phyloP scores from a whole-genome alignment of 2,329 filamentous ascomycete species.

The Hymenoscyphus fructigenus region DNA sequence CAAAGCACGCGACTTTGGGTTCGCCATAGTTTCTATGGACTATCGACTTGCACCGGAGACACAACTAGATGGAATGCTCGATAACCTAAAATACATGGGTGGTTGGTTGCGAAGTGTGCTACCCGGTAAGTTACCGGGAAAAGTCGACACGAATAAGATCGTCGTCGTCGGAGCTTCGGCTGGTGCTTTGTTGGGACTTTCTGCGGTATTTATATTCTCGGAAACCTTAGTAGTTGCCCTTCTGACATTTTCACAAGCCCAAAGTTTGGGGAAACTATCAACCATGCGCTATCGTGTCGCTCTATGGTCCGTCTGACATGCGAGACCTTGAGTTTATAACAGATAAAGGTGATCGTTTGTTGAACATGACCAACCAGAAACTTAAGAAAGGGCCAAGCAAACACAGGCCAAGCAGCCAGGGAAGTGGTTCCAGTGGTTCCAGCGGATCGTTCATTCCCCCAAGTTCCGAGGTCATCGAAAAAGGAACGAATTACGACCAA shows the following conservation, averaged over 20 bases:
- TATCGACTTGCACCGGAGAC: too few species aligned
- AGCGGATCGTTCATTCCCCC: too few species aligned
- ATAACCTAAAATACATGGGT: neutral
- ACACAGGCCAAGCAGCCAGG: too few species aligned
- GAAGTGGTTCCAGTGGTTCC: too few species aligned
- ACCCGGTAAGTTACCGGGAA: too few species aligned
- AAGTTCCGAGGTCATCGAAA: neutral
- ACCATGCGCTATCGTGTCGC: neutral
- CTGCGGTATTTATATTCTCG: neutral
- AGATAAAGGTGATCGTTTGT: accelerated
- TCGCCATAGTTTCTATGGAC: too few species aligned
- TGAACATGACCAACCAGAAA: neutral
- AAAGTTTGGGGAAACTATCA: neutral
- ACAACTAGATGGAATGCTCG: too few species aligned
- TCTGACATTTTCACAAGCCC: neutral
- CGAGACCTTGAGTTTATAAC: neutral
- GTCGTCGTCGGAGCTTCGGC: neutral
- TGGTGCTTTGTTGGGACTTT: neutral
- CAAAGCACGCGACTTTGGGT: too few species aligned
- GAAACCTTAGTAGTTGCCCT: neutral
- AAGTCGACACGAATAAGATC: neutral
- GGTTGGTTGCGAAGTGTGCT: neutral
- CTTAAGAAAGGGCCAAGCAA: neutral
- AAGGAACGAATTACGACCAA: neutral
- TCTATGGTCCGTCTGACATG: neutral